These are phyloP conservation scores for Circinella umbellata DNA, from an alignment of 371 early-diverging fungal genomes.

Conservation along the genomic window DNA sequence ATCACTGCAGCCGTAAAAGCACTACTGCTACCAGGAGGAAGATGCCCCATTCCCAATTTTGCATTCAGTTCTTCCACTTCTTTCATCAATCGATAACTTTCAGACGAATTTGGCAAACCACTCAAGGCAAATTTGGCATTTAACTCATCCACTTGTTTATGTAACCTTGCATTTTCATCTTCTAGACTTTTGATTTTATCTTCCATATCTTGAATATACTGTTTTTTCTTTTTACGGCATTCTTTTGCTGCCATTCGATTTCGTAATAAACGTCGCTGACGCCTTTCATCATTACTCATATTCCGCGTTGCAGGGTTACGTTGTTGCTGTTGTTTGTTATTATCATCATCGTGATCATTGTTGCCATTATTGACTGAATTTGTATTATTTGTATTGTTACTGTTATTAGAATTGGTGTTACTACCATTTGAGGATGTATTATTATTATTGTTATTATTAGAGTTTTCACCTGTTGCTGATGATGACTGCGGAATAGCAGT, in stretches of 20 bases:
- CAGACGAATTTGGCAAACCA: constrained; percentile 61
- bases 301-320: constrained; percentile 35
- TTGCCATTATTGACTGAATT: neutral
- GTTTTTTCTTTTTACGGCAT: constrained; percentile 85
- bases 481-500: constrained; percentile 15
- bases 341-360: constrained; percentile 20
- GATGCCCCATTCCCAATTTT: constrained; percentile 62
- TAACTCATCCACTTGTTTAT: constrained; percentile 70
- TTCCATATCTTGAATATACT: constrained; percentile 75
- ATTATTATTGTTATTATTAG: neutral
- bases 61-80: constrained; percentile 74
- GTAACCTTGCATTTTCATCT: constrained; percentile 64
- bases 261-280: constrained; percentile 75
- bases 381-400: too few relatives aligned
- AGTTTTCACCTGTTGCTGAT: neutral
- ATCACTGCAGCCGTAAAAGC: constrained; percentile 39
- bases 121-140: constrained; percentile 66
- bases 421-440: neutral
- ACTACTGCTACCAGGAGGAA: constrained; percentile 28
- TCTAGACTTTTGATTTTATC: constrained; percentile 67
- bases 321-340: constrained; percentile 22
- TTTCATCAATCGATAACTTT: constrained; percentile 63
- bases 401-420: neutral
- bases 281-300: constrained; percentile 71
- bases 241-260: constrained; percentile 85